A percentile compares a stretch with the other conserved stretches of the same genome.
phyloP scores from a whole-genome alignment of 495 filamentous ascomycete species.

The Haplographium delicatum region DNA sequence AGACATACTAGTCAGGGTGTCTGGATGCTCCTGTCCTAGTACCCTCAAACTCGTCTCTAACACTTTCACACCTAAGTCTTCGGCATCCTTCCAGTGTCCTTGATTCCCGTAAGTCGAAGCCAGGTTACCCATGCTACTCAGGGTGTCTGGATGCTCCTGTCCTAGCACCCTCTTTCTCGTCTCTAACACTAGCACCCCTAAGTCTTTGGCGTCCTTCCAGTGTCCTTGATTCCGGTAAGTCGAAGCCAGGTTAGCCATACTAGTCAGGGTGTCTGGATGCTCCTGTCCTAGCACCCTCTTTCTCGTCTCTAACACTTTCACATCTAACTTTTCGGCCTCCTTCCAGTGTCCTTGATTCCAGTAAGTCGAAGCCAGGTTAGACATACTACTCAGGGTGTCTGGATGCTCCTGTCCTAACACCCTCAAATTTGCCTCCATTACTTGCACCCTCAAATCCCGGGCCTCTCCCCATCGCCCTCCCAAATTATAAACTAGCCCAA shows the following conservation, averaged over 20 bases:
- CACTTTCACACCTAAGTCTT: too few species aligned
- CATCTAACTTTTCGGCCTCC: slow-evolving; percentile 28
- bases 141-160: slow-evolving; percentile 7
- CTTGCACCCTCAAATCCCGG: slow-evolving; percentile 18
- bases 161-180: slow-evolving; percentile 1
- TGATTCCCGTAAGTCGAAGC: not conserved
- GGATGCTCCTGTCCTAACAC: slow-evolving; percentile 27
- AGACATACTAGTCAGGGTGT: slow-evolving; percentile 30
- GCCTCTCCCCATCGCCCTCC: slow-evolving; percentile 28
- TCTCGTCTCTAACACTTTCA: not conserved
- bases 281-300: slow-evolving; percentile 22
- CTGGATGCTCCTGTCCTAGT: slow-evolving; percentile 23
- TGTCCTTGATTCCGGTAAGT: slow-evolving; percentile 27
- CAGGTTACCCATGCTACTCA: slow-evolving; percentile 8
- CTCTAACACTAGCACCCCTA: slow-evolving; percentile 7
- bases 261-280: slow-evolving; percentile 25
- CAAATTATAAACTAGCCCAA: slow-evolving; percentile 27
- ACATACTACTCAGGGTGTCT: slow-evolving; percentile 19
- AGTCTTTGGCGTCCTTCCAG: slow-evolving; percentile 28
- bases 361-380: slow-evolving; percentile 30
- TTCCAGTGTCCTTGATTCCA: slow-evolving; percentile 25
- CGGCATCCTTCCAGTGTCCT: too few species aligned
- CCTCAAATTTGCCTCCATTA: not conserved
- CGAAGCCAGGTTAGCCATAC: slow-evolving; percentile 28
- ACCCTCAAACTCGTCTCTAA: too few species aligned